Conservation (phyloP, 306 rosid genomes). For the Lathyrus aphaca region DNA sequence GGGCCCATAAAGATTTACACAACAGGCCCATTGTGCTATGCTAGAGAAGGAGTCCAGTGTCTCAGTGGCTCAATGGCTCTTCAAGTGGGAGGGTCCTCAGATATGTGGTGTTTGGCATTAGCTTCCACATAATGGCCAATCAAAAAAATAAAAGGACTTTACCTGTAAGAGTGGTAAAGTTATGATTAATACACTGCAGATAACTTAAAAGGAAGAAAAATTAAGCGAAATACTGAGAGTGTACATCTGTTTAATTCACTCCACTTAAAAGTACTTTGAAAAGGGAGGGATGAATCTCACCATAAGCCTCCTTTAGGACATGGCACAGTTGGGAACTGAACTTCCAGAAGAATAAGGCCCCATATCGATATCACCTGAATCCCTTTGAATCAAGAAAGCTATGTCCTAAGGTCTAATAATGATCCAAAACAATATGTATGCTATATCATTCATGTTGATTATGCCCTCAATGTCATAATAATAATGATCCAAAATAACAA, state of each 20-base stretch:
- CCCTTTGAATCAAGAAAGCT: constrained; percentile 24
- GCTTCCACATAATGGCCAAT: constrained; percentile 50
- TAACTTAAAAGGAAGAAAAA: constrained; percentile 32
- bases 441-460: constrained; percentile 6
- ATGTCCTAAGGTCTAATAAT: constrained; percentile 11
- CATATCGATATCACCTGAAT: constrained; percentile 18
- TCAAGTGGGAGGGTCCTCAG: constrained; percentile 74
- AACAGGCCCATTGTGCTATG: constrained; percentile 52
- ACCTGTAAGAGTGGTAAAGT: constrained; percentile 48
- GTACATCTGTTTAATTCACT: constrained; percentile 35
- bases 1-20: constrained; percentile 61
- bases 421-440: background rate
- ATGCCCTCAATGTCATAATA: constrained; percentile 11
- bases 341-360: constrained; percentile 20
- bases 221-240: constrained; percentile 40
- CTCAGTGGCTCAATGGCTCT: constrained; percentile 56
- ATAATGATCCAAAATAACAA: background rate
- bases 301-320: constrained; percentile 28
- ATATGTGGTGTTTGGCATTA: constrained; percentile 54
- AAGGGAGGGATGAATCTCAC: constrained; percentile 16
- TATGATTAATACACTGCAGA: constrained; percentile 47
- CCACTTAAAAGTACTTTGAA: background rate
- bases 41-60: constrained; percentile 56
- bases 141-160: constrained; percentile 58
- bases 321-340: constrained; percentile 16